Conservation (phyloP, 352 stramenopile species). For the Phytophthora palmivora region DNA sequence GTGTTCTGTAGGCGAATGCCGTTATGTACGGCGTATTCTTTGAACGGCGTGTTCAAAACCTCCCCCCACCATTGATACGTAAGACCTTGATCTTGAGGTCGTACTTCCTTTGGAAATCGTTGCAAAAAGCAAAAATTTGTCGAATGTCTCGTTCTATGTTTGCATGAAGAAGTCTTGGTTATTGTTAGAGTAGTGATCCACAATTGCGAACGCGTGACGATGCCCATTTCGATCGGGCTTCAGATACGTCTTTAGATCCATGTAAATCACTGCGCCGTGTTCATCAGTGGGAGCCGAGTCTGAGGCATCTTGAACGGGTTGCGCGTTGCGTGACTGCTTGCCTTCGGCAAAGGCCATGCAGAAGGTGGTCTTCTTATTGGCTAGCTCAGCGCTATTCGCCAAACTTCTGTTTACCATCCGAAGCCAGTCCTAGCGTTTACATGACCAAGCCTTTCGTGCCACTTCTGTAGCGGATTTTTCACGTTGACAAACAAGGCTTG, state of each 20-base stretch:
- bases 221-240: too few relatives aligned
- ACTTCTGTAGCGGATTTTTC: not conserved
- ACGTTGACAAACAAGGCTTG: not conserved
- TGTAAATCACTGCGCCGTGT: conserved; percentile 9
- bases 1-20: too few relatives aligned
- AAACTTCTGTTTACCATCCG: not conserved
- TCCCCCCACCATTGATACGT: too few relatives aligned
- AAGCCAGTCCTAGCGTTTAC: not conserved
- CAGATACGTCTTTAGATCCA: conserved; percentile 16
- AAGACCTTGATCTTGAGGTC: too few relatives aligned
- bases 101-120: too few relatives aligned
- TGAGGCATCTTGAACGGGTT: conserved; percentile 11
- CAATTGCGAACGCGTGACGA: conserved; percentile 10
- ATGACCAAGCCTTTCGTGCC: not conserved
- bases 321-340: conserved; percentile 6
- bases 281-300: too few relatives aligned
- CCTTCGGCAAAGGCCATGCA: conserved; percentile 14
- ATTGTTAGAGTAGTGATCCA: conserved; percentile 20
- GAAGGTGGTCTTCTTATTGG: not conserved
- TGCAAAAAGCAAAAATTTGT: too few relatives aligned
- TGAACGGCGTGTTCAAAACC: too few relatives aligned
- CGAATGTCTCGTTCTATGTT: conserved; percentile 11
- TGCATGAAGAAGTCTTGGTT: conserved; percentile 16
- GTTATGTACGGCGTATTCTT: too few relatives aligned
- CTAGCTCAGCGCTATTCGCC: not conserved